Conservation (phyloP, 2,329 filamentous ascomycete species). For the Alternaria ventricosa region DNA sequence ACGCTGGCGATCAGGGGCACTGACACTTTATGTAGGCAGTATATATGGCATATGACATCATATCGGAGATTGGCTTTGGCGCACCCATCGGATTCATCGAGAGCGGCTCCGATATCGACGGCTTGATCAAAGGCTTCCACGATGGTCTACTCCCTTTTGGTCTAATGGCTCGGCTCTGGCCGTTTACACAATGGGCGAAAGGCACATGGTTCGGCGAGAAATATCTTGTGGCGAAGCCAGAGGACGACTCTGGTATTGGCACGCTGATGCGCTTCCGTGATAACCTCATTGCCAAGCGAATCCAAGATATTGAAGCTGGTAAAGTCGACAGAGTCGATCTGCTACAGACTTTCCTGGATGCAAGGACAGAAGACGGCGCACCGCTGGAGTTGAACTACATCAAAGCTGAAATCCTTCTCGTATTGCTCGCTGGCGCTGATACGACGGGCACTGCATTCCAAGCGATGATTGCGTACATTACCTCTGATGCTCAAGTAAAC, state of each 20-base stretch:
- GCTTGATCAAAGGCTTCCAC: constrained; percentile 62
- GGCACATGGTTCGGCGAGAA: constrained; percentile 57
- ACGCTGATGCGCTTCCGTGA: constrained; percentile 65
- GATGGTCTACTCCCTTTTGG: constrained; percentile 60
- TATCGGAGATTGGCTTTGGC: constrained; percentile 64
- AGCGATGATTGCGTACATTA: constrained; percentile 54
- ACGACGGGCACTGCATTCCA: constrained; percentile 61
- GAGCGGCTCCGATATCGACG: constrained; percentile 59
- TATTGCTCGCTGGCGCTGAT: constrained; percentile 60
- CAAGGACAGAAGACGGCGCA: constrained; percentile 48
- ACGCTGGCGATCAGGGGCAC: neutral
- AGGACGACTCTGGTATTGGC: constrained; percentile 62
- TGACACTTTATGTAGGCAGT: constrained; percentile 39
- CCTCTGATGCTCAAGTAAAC: constrained; percentile 51
- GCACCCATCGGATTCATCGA: constrained; percentile 63
- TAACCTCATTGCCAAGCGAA: constrained; percentile 57
- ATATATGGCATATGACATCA: constrained; percentile 62
- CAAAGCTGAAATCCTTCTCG: constrained; percentile 61
- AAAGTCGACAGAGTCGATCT: constrained; percentile 59
- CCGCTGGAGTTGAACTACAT: constrained; percentile 59
- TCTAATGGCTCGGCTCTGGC: constrained; percentile 59
- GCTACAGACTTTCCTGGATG: constrained; percentile 58
- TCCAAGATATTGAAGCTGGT: constrained; percentile 56
- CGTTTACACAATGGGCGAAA: constrained; percentile 63
- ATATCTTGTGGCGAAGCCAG: constrained; percentile 61